Evolutionary conservation across 768 basidiomycete species (phyloP).

Genomic region (Kwoniella dejecticola): DNA sequence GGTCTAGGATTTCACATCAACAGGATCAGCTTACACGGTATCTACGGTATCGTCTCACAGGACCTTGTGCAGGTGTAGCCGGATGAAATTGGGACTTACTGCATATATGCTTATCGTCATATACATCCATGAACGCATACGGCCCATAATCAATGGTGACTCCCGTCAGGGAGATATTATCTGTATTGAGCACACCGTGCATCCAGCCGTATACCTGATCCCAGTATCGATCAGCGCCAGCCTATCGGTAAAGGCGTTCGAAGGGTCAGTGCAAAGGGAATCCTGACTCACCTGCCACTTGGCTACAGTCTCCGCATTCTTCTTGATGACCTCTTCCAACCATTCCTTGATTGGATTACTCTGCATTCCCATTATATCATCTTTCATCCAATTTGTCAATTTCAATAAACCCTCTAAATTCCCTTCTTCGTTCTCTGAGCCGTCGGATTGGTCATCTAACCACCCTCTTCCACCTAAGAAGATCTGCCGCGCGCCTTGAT

Average conservation of each 20-base stretch:
- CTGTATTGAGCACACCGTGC: slow-evolving; percentile 95
- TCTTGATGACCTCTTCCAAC: slow-evolving; percentile 73
- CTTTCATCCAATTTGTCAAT: slow-evolving; percentile 73
- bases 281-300: slow-evolving; percentile 72
- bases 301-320: slow-evolving; percentile 91
- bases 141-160: slow-evolving; percentile 67
- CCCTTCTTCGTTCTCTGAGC: slow-evolving; percentile 46
- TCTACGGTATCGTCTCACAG: too few species aligned
- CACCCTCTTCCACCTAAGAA: slow-evolving; percentile 70
- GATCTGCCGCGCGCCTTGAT: slow-evolving; percentile 39
- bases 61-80: too few species aligned
- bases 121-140: slow-evolving; percentile 94
- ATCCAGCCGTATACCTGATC: slow-evolving; percentile 52
- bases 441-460: slow-evolving; percentile 56
- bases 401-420: slow-evolving; percentile 73
- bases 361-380: slow-evolving; percentile 59
- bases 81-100: slow-evolving; percentile 58
- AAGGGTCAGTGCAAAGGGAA: background rate
- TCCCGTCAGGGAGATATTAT: slow-evolving; percentile 66
- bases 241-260: too few species aligned
- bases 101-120: slow-evolving; percentile 80
- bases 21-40: background rate
- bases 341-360: slow-evolving; percentile 55
- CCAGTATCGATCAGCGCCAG: too few species aligned
- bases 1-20: slow-evolving; percentile 28